phyloP scores from a whole-genome alignment of 2,329 filamentous ascomycete species.

The Trichophyton simii region DNA sequence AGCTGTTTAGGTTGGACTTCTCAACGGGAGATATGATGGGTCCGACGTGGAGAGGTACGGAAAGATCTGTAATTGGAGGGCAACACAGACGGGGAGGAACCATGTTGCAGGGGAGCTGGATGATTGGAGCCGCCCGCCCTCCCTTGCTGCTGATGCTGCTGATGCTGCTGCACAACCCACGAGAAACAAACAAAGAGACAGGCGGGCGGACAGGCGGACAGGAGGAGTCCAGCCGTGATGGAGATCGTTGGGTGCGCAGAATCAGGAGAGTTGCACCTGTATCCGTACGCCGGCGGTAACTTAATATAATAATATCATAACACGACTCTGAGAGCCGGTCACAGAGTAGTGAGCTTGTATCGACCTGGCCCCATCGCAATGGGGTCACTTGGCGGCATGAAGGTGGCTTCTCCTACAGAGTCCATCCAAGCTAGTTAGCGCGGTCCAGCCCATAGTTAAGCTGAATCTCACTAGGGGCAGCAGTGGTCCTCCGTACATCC shows the following conservation, averaged over 20 bases:
- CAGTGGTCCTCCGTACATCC: too few relatives aligned
- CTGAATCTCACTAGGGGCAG: background rate
- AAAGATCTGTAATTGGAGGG: constrained; percentile 5
- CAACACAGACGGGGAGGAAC: constrained; percentile 1
- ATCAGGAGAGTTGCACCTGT: background rate
- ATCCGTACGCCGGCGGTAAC: background rate
- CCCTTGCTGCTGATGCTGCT: background rate
- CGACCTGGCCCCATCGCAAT: too few relatives aligned
- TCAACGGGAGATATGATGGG: background rate
- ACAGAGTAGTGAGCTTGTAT: too few relatives aligned
- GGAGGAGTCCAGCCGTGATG: background rate
- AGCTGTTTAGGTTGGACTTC: constrained; percentile 3
- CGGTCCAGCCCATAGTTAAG: too few relatives aligned
- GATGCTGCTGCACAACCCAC: constrained; percentile 4
- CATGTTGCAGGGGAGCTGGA: constrained; percentile 5
- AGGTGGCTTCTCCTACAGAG: too few relatives aligned
- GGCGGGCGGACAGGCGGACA: background rate
- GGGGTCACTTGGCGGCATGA: too few relatives aligned
- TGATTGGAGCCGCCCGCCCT: background rate
- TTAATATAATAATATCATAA: too few relatives aligned
- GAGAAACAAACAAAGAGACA: constrained; percentile 4
- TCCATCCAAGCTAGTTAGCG: too few relatives aligned
- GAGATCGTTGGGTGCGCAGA: background rate
- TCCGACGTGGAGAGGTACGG: constrained; percentile 2
- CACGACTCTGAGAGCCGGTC: too few relatives aligned